A percentile compares a stretch with the other conserved stretches of the same genome.
Conservation (phyloP, 805 yeast species). For the Metschnikowia similis region DNA sequence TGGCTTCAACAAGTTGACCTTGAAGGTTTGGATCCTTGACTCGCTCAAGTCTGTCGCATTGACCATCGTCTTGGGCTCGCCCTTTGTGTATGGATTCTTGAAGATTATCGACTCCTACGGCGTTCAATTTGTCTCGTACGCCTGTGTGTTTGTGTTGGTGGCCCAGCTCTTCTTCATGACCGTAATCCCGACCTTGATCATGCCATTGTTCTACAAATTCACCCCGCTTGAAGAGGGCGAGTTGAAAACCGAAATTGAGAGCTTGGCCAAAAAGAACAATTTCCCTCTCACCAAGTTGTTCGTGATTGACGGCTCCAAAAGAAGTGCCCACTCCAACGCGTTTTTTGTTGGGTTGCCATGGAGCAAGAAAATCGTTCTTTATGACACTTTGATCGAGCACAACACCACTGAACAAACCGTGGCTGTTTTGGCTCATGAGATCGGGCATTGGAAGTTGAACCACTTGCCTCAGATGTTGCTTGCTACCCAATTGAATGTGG, state of each 20-base stretch:
- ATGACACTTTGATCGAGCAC: conserved; percentile 83
- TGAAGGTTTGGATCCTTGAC: conserved; percentile 69
- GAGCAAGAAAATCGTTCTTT: conserved; percentile 92
- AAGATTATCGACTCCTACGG: conserved; percentile 80
- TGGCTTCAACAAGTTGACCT: conserved; percentile 88
- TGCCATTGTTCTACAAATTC: conserved; percentile 88
- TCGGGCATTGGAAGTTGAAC: conserved; percentile 94
- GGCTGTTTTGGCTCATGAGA: conserved; percentile 96
- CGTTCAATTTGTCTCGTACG: conserved; percentile 73
- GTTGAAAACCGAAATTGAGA: conserved; percentile 74
- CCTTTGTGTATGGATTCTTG: conserved; percentile 69
- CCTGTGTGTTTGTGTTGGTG: conserved; percentile 64
- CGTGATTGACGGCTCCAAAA: conserved; percentile 94
- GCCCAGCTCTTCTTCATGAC: conserved; percentile 74
- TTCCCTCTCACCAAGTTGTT: conserved; percentile 85
- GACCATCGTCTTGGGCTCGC: conserved; percentile 59
- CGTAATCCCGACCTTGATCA: conserved; percentile 77
- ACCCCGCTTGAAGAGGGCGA: conserved; percentile 90
- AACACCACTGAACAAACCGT: conserved; percentile 76
- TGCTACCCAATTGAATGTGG: conserved; percentile 60
- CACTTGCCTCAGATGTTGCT: conserved; percentile 78
- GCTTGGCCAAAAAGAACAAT: conserved; percentile 64
- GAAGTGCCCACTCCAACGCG: conserved; percentile 96
- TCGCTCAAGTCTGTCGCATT: conserved; percentile 56
- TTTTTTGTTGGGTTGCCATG: conserved; percentile 95